Conservation (phyloP, 495 filamentous ascomycete species). For the Cercophora newfieldiana region DNA sequence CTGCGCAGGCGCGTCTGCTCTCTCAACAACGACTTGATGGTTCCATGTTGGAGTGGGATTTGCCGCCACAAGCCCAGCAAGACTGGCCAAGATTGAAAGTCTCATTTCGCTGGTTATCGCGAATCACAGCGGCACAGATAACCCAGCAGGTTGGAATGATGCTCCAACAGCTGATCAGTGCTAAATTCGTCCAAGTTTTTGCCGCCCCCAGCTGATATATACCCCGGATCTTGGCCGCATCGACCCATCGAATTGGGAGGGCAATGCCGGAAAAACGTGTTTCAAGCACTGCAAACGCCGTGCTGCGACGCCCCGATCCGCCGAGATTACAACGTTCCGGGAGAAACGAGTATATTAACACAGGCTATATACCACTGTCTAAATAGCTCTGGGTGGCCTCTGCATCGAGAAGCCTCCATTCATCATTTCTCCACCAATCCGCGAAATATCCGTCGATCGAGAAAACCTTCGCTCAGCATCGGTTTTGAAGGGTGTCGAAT, state of each 20-base stretch:
- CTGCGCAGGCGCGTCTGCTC: background rate
- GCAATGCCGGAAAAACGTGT: conserved; percentile 3
- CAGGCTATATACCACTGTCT: background rate
- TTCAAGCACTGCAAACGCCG: background rate
- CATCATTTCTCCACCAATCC: conserved; percentile 12
- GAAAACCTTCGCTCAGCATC: background rate
- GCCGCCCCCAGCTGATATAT: background rate
- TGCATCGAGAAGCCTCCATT: background rate
- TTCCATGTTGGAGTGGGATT: background rate
- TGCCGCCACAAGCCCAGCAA: background rate
- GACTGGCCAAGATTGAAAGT: background rate
- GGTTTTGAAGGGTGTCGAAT: background rate
- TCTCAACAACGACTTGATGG: background rate
- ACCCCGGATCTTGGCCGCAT: background rate
- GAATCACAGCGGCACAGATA: background rate
- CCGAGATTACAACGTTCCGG: background rate
- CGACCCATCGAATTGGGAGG: background rate
- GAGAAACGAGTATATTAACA: background rate
- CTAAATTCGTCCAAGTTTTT: background rate
- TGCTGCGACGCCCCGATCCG: background rate
- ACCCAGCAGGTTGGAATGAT: background rate
- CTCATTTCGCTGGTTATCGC: background rate
- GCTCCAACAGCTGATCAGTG: background rate
- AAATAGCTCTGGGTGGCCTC: background rate
- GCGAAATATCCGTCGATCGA: conserved; percentile 3